Conservation (phyloP, 805 yeast genomes). For the Wickerhamomyces bovis region DNA sequence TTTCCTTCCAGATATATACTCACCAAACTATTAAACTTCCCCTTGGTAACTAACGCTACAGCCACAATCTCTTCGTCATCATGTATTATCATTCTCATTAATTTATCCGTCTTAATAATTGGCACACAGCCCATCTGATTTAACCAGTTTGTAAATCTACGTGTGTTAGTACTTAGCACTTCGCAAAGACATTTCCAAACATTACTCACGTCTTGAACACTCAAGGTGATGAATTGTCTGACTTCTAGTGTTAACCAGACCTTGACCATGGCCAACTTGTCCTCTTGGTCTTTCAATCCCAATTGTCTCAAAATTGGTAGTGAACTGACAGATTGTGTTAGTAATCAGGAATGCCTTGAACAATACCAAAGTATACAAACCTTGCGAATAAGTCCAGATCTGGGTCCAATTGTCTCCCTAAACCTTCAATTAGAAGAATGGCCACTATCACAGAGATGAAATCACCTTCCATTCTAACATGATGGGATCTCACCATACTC, state of each 20-base stretch:
- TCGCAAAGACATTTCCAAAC: not conserved
- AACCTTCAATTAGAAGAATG: constrained; percentile 84
- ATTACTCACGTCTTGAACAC: constrained; percentile 67
- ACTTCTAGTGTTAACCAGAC: constrained; percentile 90
- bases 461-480: constrained; percentile 96
- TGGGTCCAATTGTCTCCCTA: constrained; percentile 92
- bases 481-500: constrained; percentile 88
- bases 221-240: constrained; percentile 77
- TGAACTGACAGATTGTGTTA: constrained; percentile 18
- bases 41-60: too few species aligned
- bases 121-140: constrained; percentile 62
- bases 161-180: not conserved
- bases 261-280: constrained; percentile 73
- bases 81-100: not conserved
- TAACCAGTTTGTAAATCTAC: constrained; percentile 46
- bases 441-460: constrained; percentile 95
- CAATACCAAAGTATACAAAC: constrained; percentile 55
- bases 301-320: constrained; percentile 53
- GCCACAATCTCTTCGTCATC: not conserved
- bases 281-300: constrained; percentile 62
- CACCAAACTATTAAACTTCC: too few species aligned
- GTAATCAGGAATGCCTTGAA: constrained; percentile 29
- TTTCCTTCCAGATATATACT: too few species aligned
- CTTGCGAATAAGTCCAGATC: constrained; percentile 91
- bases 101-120: constrained; percentile 34